A percentile compares a stretch with the other conserved stretches of the same genome.
phyloP scores from a whole-genome alignment of 495 filamentous ascomycete species.

The Symbiotaphrina buchneri region DNA sequence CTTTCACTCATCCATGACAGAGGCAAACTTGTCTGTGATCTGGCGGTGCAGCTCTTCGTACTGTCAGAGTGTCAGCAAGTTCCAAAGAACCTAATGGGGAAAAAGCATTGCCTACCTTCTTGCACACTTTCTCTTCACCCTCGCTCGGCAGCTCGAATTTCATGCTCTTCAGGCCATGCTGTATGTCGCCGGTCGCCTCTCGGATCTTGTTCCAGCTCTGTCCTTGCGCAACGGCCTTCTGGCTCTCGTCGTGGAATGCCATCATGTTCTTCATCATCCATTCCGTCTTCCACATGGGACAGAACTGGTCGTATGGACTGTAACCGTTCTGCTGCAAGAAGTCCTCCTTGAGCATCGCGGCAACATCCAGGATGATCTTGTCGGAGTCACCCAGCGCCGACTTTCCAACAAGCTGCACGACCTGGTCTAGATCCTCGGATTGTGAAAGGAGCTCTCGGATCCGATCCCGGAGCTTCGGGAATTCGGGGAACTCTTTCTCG shows the following conservation, averaged over 20 bases:
- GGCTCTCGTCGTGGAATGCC: conserved; percentile 89
- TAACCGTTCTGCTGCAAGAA: conserved; percentile 99
- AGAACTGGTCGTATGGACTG: conserved; percentile 97
- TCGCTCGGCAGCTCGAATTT: conserved; percentile 87
- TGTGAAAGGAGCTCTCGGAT: conserved; percentile 83
- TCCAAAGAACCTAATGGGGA: conserved; percentile 5
- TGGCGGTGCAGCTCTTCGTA: conserved; percentile 79
- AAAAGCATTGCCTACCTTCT: conserved; percentile 33
- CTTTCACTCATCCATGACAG: conserved; percentile 72
- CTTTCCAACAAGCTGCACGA: conserved; percentile 96
- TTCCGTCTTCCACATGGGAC: conserved; percentile 96
- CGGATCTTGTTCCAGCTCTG: conserved; percentile 80
- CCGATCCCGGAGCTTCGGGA: conserved; percentile 76
- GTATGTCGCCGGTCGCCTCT: conserved; percentile 72
- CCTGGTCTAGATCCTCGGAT: conserved; percentile 93
- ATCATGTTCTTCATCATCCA: conserved; percentile 99
- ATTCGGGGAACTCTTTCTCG: conserved; percentile 78
- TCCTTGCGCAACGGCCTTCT: conserved; percentile 82
- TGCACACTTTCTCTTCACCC: conserved; percentile 46
- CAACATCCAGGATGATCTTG: conserved; percentile 95
- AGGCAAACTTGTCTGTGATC: conserved; percentile 91
- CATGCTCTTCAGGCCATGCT: conserved; percentile 62
- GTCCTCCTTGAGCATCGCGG: conserved; percentile 86
- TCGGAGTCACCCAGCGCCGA: conserved; percentile 87
- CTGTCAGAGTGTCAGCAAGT: conserved; percentile 15